Base-by-base conservation (phyloP, 352 stramenopile genomes). In the Globisporangium alternatum region DNA sequence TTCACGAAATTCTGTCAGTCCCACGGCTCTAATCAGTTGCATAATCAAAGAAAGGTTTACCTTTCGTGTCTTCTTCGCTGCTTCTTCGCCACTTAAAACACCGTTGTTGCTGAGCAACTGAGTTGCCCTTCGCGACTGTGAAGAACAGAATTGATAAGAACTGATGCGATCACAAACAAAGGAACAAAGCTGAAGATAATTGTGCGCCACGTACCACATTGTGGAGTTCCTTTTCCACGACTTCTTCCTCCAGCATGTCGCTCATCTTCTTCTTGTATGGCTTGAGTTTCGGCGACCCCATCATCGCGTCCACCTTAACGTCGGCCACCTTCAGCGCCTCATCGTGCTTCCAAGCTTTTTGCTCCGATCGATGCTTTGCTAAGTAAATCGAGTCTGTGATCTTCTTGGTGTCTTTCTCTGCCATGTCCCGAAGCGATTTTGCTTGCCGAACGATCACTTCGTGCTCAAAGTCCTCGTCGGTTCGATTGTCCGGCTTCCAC, bases 231-330 rank as follows among this genome's bases (percentile, higher is more conserved):
- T 72, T 74, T 8, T 72, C 66, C 5, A 59, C 30, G 5, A 83
- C 70, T 57, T 86, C 77, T 31, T 86, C 77, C 25, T 78, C 75
- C 4, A 86, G 65, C 41, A 86, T 83, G 31, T 81, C 77, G 2
- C 58, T 69, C 31, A 86, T 59, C 35, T 80, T 86, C 60, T 83
- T 83, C 35, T 69, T 77, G 60, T 80, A 80, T 0, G 77, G 77
- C 37, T 81, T 83, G 6, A 86, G 67, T 22, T 76, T 75, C 0
- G 70, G 64, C 5, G 65, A 76, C 5, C 56, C 28, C 55, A 81
- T 59, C 72, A 85, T 80, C 17, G 51, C 53, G 2, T 67, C 25
- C 33, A 86, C 72, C 3, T 66, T 78, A 0, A 33, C 53, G 10
- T 67, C 58, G 0, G 77, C 77, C 4, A 25, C 30, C n/a, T 66